Conservation (phyloP, 2,329 filamentous ascomycete species). For the Arthrobotrys musiformis region DNA sequence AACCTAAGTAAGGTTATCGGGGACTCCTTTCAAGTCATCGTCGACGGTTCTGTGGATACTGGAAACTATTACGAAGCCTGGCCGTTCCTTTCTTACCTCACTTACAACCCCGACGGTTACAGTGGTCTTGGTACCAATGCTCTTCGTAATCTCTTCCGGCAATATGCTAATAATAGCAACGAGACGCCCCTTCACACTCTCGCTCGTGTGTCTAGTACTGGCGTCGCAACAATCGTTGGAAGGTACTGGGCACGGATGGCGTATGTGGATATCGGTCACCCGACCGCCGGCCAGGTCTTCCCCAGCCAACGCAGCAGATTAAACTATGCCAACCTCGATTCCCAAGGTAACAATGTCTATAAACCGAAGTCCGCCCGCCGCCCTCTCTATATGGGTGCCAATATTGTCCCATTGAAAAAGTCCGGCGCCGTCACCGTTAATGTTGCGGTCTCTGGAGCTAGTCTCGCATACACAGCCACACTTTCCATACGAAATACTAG, state of each 20-base stretch:
- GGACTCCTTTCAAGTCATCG: constrained; percentile 66
- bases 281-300: constrained; percentile 63
- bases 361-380: constrained; percentile 64
- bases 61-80: constrained; percentile 69
- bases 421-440: constrained; percentile 60
- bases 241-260: constrained; percentile 69
- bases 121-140: constrained; percentile 63
- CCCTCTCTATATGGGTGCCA: constrained; percentile 67
- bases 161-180: constrained; percentile 65
- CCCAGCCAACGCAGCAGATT: constrained; percentile 61
- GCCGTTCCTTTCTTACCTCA: constrained; percentile 67
- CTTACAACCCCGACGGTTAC: constrained; percentile 66
- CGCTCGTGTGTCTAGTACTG: constrained; percentile 62
- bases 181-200: constrained; percentile 67
- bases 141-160: constrained; percentile 64
- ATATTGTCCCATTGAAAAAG: constrained; percentile 65
- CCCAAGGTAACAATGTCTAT: constrained; percentile 62
- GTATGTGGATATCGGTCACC: constrained; percentile 67
- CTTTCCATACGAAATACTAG: constrained; percentile 62
- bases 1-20: constrained; percentile 65
- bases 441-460: constrained; percentile 60
- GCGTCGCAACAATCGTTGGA: constrained; percentile 64
- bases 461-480: constrained; percentile 63
- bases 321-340: constrained; percentile 65
- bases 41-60: constrained; percentile 64